These are phyloP conservation scores for Puccinellia tenuiflora DNA, from an alignment of 176 grass and related monocot genomes.

Conservation along the genomic window DNA sequence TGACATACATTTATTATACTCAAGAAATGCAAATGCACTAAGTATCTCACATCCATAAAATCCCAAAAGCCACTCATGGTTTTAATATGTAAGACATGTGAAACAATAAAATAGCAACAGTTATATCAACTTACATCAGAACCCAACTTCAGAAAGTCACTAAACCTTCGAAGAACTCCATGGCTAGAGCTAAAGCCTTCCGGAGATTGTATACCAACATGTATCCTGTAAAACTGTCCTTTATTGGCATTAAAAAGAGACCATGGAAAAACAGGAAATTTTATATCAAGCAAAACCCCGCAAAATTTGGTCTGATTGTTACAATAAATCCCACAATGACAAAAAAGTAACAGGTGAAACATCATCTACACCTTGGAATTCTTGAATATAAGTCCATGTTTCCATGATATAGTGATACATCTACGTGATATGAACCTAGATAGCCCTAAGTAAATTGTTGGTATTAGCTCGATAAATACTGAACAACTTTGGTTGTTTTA, in stretches of 20 bases:
- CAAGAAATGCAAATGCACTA: not conserved
- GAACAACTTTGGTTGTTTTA: not conserved
- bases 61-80: not conserved
- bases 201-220: constrained; percentile 95
- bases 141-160: constrained; percentile 80
- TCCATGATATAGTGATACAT: not conserved
- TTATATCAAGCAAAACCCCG: not conserved
- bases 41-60: not conserved
- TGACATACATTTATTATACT: constrained; percentile 3
- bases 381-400: not conserved
- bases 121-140: constrained; percentile 68
- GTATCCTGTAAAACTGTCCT: constrained; percentile 99
- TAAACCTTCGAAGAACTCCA: constrained; percentile 82
- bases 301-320: not conserved
- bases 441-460: not conserved
- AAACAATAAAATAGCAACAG: constrained; percentile 15
- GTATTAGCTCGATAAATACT: not conserved
- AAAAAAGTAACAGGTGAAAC: not conserved
- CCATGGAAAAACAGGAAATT: constrained; percentile 11
- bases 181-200: constrained; percentile 88
- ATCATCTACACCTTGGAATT: not conserved
- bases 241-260: constrained; percentile 63
- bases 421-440: not conserved
- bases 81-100: not conserved
- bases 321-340: not conserved